phyloP scores from a whole-genome alignment of 2,329 filamentous ascomycete species.

The Pseudonectria buxi region DNA sequence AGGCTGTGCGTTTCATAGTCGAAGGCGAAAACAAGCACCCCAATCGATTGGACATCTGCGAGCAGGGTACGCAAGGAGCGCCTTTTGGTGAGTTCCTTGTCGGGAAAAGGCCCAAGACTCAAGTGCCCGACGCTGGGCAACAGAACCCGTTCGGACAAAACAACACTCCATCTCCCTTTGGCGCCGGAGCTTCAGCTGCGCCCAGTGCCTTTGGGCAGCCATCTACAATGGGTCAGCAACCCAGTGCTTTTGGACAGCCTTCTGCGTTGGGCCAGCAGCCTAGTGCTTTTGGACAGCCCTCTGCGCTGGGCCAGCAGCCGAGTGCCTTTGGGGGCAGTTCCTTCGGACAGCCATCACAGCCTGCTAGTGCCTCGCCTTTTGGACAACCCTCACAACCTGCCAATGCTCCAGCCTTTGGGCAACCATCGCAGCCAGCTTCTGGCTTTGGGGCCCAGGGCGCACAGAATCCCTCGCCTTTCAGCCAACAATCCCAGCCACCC shows the following conservation, averaged over 20 bases:
- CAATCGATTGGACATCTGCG: slow-evolving; percentile 62
- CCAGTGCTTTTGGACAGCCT: slow-evolving; percentile 23
- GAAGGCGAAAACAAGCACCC: slow-evolving; percentile 64
- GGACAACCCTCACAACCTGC: slow-evolving; percentile 31
- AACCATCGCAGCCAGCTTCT: slow-evolving; percentile 32
- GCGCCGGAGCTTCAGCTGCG: slow-evolving; percentile 23
- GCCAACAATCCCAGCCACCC: slow-evolving; percentile 20
- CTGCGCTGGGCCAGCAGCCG: slow-evolving; percentile 12
- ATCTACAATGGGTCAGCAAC: slow-evolving; percentile 26
- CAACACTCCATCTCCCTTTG: slow-evolving; percentile 24
- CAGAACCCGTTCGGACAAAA: slow-evolving; percentile 37
- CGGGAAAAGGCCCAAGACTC: slow-evolving; percentile 26
- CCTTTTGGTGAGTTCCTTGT: slow-evolving; percentile 40
- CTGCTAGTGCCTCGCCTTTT: slow-evolving; percentile 30
- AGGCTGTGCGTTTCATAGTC: slow-evolving; percentile 64
- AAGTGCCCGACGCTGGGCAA: slow-evolving; percentile 20
- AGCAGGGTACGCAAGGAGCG: slow-evolving; percentile 37
- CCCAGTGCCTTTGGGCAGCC: slow-evolving; percentile 30
- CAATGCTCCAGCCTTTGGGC: slow-evolving; percentile 32
- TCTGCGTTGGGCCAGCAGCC: slow-evolving; percentile 2
- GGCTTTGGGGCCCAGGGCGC: slow-evolving; percentile 28
- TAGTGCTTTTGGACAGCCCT: slow-evolving; percentile 27
- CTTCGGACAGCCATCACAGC: slow-evolving; percentile 16
- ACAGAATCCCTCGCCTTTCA: slow-evolving; percentile 22
- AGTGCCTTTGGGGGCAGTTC: slow-evolving; percentile 24